Conservation (phyloP, 169 alveolate genomes). For the Plasmodium fragile region DNA sequence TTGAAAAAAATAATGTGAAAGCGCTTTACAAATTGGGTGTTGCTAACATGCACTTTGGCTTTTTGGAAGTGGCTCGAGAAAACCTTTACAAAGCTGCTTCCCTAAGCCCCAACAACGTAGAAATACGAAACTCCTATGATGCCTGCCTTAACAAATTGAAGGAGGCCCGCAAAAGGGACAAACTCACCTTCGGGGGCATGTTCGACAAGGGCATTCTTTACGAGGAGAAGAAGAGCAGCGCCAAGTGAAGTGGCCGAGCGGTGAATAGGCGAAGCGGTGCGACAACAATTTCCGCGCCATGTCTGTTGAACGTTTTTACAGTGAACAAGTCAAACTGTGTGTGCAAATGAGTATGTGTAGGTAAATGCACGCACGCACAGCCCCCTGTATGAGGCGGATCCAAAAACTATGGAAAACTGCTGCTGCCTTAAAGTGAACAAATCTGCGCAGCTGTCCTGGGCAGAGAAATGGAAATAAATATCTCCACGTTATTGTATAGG, state of each 20-base stretch:
- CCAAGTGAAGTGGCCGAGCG: slow-evolving; percentile 10
- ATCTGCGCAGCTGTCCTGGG: no score
- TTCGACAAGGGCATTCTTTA: slow-evolving; percentile 64
- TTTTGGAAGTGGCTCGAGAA: slow-evolving; percentile 80
- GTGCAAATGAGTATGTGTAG: not conserved
- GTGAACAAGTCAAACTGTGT: not conserved
- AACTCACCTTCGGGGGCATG: slow-evolving; percentile 79
- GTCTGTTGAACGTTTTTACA: not conserved
- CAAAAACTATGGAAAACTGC: no score
- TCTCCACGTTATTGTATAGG: not conserved
- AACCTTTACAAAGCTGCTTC: slow-evolving; percentile 82
- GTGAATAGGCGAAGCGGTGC: no score
- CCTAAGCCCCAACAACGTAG: slow-evolving; percentile 84
- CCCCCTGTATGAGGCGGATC: no score
- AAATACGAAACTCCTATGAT: slow-evolving; percentile 78
- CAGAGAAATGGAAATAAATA: not conserved
- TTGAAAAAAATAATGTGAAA: slow-evolving; percentile 84
- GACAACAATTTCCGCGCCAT: not conserved
- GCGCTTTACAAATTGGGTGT: slow-evolving; percentile 86
- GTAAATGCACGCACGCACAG: not conserved
- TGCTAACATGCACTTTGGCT: slow-evolving; percentile 83
- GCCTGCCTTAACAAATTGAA: slow-evolving; percentile 74
- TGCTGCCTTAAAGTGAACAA: no score
- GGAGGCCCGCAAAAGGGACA: slow-evolving; percentile 79
- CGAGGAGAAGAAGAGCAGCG: slow-evolving; percentile 65